Evolutionary conservation across 306 rosid species (phyloP), one percentile per base, ranked within the genome.

Genomic region (Gynostemma pentaphyllum): DNA sequence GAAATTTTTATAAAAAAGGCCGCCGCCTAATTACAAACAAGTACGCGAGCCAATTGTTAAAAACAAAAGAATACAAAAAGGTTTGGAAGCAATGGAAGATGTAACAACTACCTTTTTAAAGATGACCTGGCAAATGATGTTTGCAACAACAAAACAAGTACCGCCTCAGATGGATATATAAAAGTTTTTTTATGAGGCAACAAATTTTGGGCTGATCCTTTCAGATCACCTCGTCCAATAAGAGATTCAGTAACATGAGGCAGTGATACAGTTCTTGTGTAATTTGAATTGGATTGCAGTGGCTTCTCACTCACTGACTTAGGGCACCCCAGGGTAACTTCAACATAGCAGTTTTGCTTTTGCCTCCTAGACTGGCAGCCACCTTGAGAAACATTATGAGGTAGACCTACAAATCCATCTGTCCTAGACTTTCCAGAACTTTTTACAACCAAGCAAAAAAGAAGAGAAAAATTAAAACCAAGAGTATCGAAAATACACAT

Each of bases 131-230:
- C 85, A 75, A 76, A 80, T 54, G 95, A 83, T 12, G 94, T 78
- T 73, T 81, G 95, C 74, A 86, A 75, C 67, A 89, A 70, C 21
- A 96, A 96, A 64, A 86, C 90, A 71, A 92, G 85, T 70, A 92
- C 96, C 21, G 96, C 90, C 78, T 88, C 96, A 13, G 95, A 78
- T 18, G 99, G 94, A 78, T 88, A 92, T 52, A 92, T 77, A 77
- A 88, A 86, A 68, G 87, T 84, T 68, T 81, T 92, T 70, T 79
- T 87, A 75, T 76, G 74, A 74, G 71, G 74, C 42, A 84, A 63
- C 49, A 76, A 65, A 66, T 80, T 78, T 64, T 82, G 80, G 14
- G 53, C 50, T 57, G 83, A 72, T 72, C 92, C 94, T 80, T 74
- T 88, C 40, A 78, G 81, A 70, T 88, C 95, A 74, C 76, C 83